Evolutionary conservation across 2,329 filamentous ascomycete genomes (phyloP).

Genomic region (Ophiocordyceps robertsii): DNA sequence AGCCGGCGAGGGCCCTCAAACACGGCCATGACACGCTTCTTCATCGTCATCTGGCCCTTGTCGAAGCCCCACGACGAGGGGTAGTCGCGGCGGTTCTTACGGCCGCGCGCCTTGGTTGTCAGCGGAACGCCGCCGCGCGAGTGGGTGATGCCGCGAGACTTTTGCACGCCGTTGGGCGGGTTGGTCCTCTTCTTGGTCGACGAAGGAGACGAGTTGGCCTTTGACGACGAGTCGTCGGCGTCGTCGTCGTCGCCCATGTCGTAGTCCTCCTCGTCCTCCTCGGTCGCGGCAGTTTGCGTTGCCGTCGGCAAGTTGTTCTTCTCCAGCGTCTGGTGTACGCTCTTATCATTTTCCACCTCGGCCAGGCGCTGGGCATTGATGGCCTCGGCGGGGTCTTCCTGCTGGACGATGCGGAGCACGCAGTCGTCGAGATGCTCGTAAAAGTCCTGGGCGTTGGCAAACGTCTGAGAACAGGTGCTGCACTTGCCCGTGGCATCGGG

Average conservation of each 20-base stretch:
- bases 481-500: constrained; percentile 83
- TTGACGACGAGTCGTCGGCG: constrained; percentile 25
- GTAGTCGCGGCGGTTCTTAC: constrained; percentile 88
- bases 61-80: constrained; percentile 89
- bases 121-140: constrained; percentile 59
- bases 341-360: constrained; percentile 50
- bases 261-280: constrained; percentile 40
- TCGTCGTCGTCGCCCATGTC: constrained; percentile 41
- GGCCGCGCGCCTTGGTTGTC: constrained; percentile 46
- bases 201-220: constrained; percentile 24
- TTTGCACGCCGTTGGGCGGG: constrained; percentile 43
- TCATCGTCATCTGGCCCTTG: constrained; percentile 91
- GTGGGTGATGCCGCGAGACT: constrained; percentile 62
- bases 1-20: constrained; percentile 80
- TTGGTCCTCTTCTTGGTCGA: constrained; percentile 42
- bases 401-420: constrained; percentile 57
- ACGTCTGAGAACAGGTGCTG: constrained; percentile 83
- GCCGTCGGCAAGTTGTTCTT: constrained; percentile 45
- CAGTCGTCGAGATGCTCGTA: constrained; percentile 89
- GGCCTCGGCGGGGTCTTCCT: constrained; percentile 55
- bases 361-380: constrained; percentile 55
- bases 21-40: constrained; percentile 88
- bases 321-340: constrained; percentile 48
- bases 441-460: constrained; percentile 90
- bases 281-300: constrained; percentile 21